Percentiles rank a stretch among this genome's conserved stretches.
These are phyloP conservation scores for Neurospora crassa DNA, from an alignment of 2,329 filamentous ascomycete genomes.

Conservation along the genomic window DNA sequence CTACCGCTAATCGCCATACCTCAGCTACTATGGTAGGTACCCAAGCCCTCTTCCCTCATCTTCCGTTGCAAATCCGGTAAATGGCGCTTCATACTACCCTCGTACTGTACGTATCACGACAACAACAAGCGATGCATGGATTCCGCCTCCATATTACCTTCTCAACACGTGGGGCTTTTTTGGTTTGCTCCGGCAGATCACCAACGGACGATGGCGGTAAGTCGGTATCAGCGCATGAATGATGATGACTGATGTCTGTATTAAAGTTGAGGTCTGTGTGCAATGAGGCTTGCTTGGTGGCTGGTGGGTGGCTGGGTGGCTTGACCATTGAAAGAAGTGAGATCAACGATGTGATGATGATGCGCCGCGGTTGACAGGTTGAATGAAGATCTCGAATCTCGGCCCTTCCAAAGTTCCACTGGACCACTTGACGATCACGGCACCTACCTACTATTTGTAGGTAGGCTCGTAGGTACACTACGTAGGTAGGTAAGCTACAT, in stretches of 20 bases:
- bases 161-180: not conserved
- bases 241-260: not conserved
- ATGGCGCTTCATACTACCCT: not conserved
- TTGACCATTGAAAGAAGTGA: not conserved
- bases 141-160: not conserved
- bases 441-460: not conserved
- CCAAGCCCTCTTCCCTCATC: not conserved
- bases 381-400: not conserved
- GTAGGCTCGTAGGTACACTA: too few species aligned
- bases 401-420: not conserved
- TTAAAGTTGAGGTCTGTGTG: not conserved
- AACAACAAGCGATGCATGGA: not conserved
- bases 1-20: not conserved
- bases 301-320: not conserved
- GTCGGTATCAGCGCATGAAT: not conserved
- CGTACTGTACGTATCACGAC: not conserved
- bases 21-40: too few species aligned
- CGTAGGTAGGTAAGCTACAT: not conserved
- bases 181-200: not conserved
- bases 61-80: not conserved
- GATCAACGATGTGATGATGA: not conserved
- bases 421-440: not conserved
- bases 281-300: not conserved
- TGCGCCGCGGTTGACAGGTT: not conserved
- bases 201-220: not conserved